Conservation (phyloP, 306 rosid genomes). For the Bauhinia variegata region DNA sequence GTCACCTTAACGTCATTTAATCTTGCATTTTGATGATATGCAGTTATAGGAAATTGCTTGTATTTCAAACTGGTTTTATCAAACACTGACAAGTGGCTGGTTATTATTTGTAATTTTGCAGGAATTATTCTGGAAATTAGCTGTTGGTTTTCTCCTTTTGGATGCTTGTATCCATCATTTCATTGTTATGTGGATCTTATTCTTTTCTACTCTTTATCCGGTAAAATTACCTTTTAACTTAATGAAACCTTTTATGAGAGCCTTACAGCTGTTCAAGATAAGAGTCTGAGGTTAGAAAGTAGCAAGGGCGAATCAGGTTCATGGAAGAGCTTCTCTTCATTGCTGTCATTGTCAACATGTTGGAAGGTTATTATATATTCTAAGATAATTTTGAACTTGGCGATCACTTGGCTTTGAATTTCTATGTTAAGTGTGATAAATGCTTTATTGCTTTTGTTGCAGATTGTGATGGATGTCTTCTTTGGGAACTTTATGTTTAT, state of each 20-base stretch:
- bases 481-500: conserved; percentile 73
- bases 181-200: conserved; percentile 35
- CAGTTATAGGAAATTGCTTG: not conserved
- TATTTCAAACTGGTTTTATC: conserved; percentile 19
- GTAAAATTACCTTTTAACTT: conserved; percentile 25
- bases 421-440: conserved; percentile 28
- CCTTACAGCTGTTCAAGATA: conserved; percentile 64
- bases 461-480: conserved; percentile 61
- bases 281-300: conserved; percentile 60
- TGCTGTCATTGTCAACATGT: conserved; percentile 61
- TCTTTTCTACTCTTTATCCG: conserved; percentile 2
- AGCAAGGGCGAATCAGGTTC: conserved; percentile 49
- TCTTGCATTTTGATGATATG: not conserved
- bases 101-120: conserved; percentile 49
- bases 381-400: conserved; percentile 9
- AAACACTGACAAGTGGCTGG: conserved; percentile 22
- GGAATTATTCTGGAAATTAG: conserved; percentile 71
- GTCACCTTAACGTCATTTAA: not conserved
- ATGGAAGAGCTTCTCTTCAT: conserved; percentile 53
- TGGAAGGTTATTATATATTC: conserved; percentile 56
- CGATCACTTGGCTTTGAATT: conserved; percentile 31
- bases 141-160: conserved; percentile 70
- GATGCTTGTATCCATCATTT: conserved; percentile 76
- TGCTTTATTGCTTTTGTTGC: conserved; percentile 37
- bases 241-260: conserved; percentile 17